Conservation (phyloP, 495 filamentous ascomycete species). For the Xylaria palmicola region DNA sequence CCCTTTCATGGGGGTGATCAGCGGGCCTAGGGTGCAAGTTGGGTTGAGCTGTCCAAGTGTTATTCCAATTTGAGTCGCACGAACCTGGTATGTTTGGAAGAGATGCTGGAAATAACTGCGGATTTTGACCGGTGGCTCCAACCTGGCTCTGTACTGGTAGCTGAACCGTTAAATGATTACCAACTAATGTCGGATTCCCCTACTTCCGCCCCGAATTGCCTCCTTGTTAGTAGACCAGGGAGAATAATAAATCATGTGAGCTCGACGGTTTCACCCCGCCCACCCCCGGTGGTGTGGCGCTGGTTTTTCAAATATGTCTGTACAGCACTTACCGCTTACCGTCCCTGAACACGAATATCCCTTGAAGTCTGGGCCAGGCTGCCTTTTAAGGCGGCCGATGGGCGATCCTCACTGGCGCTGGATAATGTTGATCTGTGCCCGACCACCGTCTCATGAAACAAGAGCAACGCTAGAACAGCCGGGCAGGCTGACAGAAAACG, state of each 20-base stretch:
- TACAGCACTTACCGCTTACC: too few relatives aligned
- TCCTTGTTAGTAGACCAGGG: neutral
- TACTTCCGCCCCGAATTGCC: neutral
- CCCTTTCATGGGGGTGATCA: neutral
- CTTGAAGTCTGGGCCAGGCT: neutral
- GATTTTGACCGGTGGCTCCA: too few relatives aligned
- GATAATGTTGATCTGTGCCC: too few relatives aligned
- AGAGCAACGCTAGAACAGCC: too few relatives aligned
- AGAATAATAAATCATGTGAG: neutral
- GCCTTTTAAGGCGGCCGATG: too few relatives aligned
- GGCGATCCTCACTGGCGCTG: too few relatives aligned
- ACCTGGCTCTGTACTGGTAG: neutral
- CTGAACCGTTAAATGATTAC: neutral
- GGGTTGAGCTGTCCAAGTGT: neutral
- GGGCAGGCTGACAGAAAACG: too few relatives aligned
- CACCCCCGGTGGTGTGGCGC: conserved; percentile 6
- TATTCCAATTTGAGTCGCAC: conserved; percentile 1
- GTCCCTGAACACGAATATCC: neutral
- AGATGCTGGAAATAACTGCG: too few relatives aligned
- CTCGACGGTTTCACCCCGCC: neutral
- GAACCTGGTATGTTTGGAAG: too few relatives aligned
- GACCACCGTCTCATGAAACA: too few relatives aligned
- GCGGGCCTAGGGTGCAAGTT: neutral
- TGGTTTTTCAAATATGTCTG: neutral
- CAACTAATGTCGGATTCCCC: neutral